Base-by-base conservation (phyloP, 768 basidiomycete species). In the Psilocybe cyanescens region DNA sequence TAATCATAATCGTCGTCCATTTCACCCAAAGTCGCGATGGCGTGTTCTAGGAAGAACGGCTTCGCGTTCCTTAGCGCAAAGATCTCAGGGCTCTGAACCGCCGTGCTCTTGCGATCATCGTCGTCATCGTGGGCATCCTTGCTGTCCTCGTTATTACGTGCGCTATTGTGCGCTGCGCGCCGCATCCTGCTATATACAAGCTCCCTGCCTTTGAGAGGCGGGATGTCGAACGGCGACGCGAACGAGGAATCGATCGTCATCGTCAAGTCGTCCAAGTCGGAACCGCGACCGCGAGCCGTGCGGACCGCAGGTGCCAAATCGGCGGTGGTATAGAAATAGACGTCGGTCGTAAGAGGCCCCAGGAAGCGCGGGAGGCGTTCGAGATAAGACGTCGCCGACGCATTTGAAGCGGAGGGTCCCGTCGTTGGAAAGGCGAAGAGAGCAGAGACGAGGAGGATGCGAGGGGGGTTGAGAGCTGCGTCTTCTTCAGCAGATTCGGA, bases 51-150 rank as follows among this genome's bases (percentile, higher is more conserved):
- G 54, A 83, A 78, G 70, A 77, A 85, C 9, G 83, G 77, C 65
- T 86, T 86, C 1, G 78, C 76, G 57, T 83, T 81, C 82, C 82
- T 80, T 1, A 83, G 72, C 2, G 84, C 83, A 65, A 84, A 86
- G 7, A 83, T 65, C 51, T 82, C 82, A 0, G 82, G 75, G 0
- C 75, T 77, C 59, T 83, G 83, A 3, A 66, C 60, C 4, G 29
- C 24, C 24, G 24, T 24, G 24, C 24, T 24, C 24, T 24, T 24
- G 24, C 24, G 19, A 2, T 1, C 24, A 24, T 24, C 24, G 24
- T 24, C 24, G 9, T 24, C 37, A 31, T 61, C 48, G 11, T 67
- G 72, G 62, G 83, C 82, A 11, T 24, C 24, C 24, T 24, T 24
- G 2, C 24, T 24, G 8, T 14, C 37, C 37, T 39, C 37, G 37